Evolutionary conservation across 306 rosid genomes (phyloP), one percentile per base, ranked within the genome.

Genomic region (Comarum palustre): DNA sequence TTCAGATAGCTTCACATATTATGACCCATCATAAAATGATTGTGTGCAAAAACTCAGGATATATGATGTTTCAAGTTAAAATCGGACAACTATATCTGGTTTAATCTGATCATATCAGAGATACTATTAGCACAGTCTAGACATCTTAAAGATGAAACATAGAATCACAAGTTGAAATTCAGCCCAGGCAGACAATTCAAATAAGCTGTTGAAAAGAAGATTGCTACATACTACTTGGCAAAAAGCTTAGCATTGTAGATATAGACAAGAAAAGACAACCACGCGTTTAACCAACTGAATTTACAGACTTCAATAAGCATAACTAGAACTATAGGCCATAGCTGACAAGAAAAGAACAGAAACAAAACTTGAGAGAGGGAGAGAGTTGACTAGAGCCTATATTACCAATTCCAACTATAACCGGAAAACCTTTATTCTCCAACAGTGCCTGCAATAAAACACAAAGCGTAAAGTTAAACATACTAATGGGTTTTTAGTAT

Each of bases 351-450:
- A 68, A 51, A 70, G 43, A 68, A 48, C 59, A 43, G 64, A 48
- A 67, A 29, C 54, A 76, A 81, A 76, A 71, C 43, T 25, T 12
- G 60, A 62, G 46, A 54, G 63, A 54, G 63, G 41, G 63, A 45
- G 67, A 48, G 46, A 71, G 63, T 68, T 27, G 68, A 61, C 63
- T 74, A 75, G 84, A 45, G 66, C 42, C 54, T 73, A 67, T 43
- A 82, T 84, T 94, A 94, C 99, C 99, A 68, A 94, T 94, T 82
- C 99, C 99, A 57, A 94, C 99, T 72, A 94, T 87, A 74, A 94
- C 91, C 12, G 99, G 99, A 67, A 76, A 83, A 59, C 96, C 99
- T 79, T 94, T 94, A 81, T 89, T 94, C 91, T 94, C 99, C 92
- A 94, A 83, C 86, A 94, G 86, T 45, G 96, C 97, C 99, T 94